Percentiles rank a stretch among this genome's conserved stretches.
These are phyloP conservation scores for Mycoemilia scoparia DNA, from an alignment of 192 early-diverging fungal genomes.

Conservation along the genomic window DNA sequence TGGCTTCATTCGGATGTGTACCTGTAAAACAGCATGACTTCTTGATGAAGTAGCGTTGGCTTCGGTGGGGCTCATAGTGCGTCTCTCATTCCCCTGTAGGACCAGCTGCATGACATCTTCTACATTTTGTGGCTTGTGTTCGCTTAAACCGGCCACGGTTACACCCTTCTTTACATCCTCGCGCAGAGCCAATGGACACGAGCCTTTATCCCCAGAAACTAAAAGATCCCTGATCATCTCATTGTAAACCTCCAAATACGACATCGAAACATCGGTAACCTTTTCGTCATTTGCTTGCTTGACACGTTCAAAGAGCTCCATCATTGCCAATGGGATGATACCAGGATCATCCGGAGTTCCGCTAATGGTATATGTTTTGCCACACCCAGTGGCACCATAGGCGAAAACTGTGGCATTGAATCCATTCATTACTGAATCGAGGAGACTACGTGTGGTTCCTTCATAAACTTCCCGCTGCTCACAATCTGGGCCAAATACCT, in stretches of 20 bases:
- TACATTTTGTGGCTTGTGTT: slow-evolving; percentile 35
- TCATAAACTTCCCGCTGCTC: slow-evolving; percentile 53
- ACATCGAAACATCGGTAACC: slow-evolving; percentile 42
- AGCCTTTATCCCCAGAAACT: slow-evolving; percentile 10
- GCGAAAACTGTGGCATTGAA: slow-evolving; percentile 87
- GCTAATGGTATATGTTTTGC: slow-evolving; percentile 75
- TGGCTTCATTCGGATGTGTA: slow-evolving; percentile 24
- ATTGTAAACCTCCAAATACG: slow-evolving; percentile 96
- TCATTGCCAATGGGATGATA: slow-evolving; percentile 46
- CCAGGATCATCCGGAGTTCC: slow-evolving; percentile 45
- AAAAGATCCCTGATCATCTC: slow-evolving; percentile 80
- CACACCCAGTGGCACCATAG: slow-evolving; percentile 67
- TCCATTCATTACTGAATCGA: slow-evolving; percentile 52
- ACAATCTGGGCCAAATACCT: slow-evolving; percentile 49
- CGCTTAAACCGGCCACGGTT: slow-evolving; percentile 49
- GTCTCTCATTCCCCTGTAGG: slow-evolving; percentile 42
- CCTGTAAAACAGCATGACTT: slow-evolving; percentile 63
- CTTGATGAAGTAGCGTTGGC: slow-evolving; percentile 59
- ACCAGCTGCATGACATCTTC: slow-evolving; percentile 35
- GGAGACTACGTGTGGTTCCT: slow-evolving; percentile 44
- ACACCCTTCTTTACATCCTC: slow-evolving; percentile 52
- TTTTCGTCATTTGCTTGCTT: slow-evolving; percentile 30
- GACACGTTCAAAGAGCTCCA: slow-evolving; percentile 39
- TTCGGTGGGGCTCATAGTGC: slow-evolving; percentile 56
- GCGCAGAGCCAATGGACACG: slow-evolving; percentile 38